phyloP scores from a whole-genome alignment of 345 rosid species.

The Eutrema yunnanense region DNA sequence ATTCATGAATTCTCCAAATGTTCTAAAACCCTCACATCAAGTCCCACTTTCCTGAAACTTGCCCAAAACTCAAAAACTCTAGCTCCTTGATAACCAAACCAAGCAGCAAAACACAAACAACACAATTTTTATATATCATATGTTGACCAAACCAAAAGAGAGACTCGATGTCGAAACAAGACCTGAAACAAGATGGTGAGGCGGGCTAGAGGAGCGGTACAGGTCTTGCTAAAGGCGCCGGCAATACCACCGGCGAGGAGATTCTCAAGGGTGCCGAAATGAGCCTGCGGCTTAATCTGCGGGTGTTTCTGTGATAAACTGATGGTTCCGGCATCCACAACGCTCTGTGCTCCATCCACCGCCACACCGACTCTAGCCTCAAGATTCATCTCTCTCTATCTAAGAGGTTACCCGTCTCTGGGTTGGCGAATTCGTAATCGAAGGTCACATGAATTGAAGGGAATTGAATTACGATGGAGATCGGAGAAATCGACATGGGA shows the following conservation, averaged over 20 bases:
- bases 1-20: neutral
- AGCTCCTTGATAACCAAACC: neutral
- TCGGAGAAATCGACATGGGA: constrained; percentile 28
- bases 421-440: neutral
- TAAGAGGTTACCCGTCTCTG: constrained; percentile 1
- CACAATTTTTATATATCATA: too few relatives aligned
- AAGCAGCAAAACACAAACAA: neutral
- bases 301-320: constrained; percentile 21
- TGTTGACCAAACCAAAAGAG: neutral
- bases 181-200: constrained; percentile 97
- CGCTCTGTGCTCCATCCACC: constrained; percentile 64
- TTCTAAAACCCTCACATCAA: neutral
- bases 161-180: neutral
- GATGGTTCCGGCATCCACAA: constrained; percentile 35
- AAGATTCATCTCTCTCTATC: constrained; percentile 31
- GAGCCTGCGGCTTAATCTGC: constrained; percentile 34
- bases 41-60: neutral
- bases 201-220: constrained; percentile 97
- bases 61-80: neutral
- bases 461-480: constrained; percentile 6
- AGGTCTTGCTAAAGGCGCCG: constrained; percentile 95
- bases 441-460: constrained; percentile 22
- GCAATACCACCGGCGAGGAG: constrained; percentile 89
- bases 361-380: constrained; percentile 81
- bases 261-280: constrained; percentile 47